phyloP scores from a whole-genome alignment of 23 red algal species.

The Gracilaria domingensis region DNA sequence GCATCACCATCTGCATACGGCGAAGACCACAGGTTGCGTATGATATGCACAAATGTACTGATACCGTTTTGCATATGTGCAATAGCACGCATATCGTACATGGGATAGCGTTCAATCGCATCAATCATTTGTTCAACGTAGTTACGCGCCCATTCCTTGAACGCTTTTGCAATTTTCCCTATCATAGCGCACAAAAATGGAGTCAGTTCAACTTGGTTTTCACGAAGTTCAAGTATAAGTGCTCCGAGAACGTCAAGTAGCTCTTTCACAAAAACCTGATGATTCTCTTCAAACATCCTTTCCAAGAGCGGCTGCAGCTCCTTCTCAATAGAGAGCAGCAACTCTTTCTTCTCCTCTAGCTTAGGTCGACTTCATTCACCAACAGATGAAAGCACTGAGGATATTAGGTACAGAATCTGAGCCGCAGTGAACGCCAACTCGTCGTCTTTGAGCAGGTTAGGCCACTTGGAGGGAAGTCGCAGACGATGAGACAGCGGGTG shows the following conservation, averaged over 20 bases:
- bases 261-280: conserved; percentile 89
- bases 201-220: conserved; percentile 31
- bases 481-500: conserved; percentile 60
- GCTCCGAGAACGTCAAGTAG: conserved; percentile 65
- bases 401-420: conserved; percentile 77
- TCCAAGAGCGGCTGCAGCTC: conserved; percentile 72
- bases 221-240: conserved; percentile 55
- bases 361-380: conserved; percentile 46
- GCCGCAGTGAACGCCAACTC: conserved; percentile 67
- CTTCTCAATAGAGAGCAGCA: conserved; percentile 41
- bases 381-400: conserved; percentile 53
- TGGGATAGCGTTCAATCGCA: conserved; percentile 46
- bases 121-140: conserved; percentile 63
- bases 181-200: conserved; percentile 47
- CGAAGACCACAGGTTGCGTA: conserved; percentile 29
- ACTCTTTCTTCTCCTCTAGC: conserved; percentile 33
- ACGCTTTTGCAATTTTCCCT: conserved; percentile 40
- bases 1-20: conserved; percentile 56
- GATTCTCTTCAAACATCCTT: conserved; percentile 78
- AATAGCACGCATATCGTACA: conserved; percentile 45
- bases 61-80: conserved; percentile 23
- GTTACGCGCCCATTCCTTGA: conserved; percentile 56
- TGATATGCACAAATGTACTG: conserved; percentile 42
- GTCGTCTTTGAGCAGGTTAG: conserved; percentile 73
- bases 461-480: conserved; percentile 73